phyloP scores from a whole-genome alignment of 176 grass and related monocot genomes.

The Phyllostachys edulis region DNA sequence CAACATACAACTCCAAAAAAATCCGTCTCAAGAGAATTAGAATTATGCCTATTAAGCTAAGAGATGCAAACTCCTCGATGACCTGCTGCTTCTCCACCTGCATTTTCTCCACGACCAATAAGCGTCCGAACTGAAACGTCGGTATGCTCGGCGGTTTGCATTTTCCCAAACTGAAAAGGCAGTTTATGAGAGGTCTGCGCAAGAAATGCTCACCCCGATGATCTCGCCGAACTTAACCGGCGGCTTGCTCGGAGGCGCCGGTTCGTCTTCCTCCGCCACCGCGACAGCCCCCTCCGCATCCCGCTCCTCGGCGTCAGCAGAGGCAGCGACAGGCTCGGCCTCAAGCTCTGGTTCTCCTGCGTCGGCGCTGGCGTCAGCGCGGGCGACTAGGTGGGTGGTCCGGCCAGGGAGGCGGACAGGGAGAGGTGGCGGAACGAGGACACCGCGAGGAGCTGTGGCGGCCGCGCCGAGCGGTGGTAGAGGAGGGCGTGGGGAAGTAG shows the following conservation, averaged over 20 bases:
- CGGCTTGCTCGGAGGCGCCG: slow-evolving; percentile 47
- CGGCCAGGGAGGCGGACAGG: slow-evolving; percentile 44
- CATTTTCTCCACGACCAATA: slow-evolving; percentile 22
- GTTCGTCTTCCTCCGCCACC: slow-evolving; percentile 43
- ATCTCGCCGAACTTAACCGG: slow-evolving; percentile 80
- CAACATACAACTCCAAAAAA: neutral
- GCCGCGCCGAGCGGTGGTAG: slow-evolving; percentile 32
- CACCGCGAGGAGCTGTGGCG: slow-evolving; percentile 33
- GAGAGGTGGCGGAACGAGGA: slow-evolving; percentile 49
- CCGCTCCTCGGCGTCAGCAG: slow-evolving; percentile 46
- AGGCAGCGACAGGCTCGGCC: slow-evolving; percentile 10
- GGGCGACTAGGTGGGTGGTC: slow-evolving; percentile 34
- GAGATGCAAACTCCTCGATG: neutral
- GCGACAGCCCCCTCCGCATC: slow-evolving; percentile 35
- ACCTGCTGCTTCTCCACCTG: neutral
- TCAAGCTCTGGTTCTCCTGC: slow-evolving; percentile 22
- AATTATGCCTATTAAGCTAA: neutral
- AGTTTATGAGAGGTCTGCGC: neutral
- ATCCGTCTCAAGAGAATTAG: neutral
- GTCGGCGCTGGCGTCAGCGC: slow-evolving; percentile 36
- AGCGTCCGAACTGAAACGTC: neutral
- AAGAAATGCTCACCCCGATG: slow-evolving; percentile 68
- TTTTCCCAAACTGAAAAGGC: neutral
- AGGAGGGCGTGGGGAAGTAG: slow-evolving; percentile 37
- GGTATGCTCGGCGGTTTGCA: neutral